These are phyloP conservation scores for Bipolaris sorokiniana DNA, from an alignment of 2,329 filamentous ascomycete genomes.

Conservation along the genomic window DNA sequence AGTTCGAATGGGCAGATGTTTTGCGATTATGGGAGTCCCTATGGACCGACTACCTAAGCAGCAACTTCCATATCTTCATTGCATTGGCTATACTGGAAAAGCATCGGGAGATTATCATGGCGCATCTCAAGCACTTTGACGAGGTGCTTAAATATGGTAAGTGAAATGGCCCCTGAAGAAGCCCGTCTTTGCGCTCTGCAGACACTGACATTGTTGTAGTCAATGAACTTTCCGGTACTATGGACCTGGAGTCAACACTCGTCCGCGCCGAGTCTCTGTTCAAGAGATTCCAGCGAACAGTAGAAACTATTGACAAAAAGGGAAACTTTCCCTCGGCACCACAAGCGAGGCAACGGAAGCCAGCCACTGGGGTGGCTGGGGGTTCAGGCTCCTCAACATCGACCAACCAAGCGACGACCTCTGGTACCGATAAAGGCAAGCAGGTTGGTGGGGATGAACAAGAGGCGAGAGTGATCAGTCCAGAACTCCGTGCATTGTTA, in stretches of 20 bases:
- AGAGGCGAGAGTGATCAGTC: conserved; percentile 64
- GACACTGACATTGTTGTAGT: conserved; percentile 59
- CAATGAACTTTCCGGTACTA: conserved; percentile 91
- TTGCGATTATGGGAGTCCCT: conserved; percentile 88
- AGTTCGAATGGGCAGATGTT: conserved; percentile 89
- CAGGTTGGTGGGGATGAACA: conserved; percentile 37
- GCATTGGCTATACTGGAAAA: conserved; percentile 94
- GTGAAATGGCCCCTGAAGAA: conserved; percentile 38
- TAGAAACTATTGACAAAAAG: conserved; percentile 93
- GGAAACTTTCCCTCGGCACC: conserved; percentile 73
- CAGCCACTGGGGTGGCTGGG: conserved; percentile 44
- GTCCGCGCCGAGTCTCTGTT: conserved; percentile 89
- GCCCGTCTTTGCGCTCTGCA: background rate
- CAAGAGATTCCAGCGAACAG: conserved; percentile 81
- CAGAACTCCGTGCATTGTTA: conserved; percentile 67
- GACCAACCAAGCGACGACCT: conserved; percentile 29
- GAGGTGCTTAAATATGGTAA: conserved; percentile 95
- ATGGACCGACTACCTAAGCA: conserved; percentile 91
- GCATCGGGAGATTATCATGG: conserved; percentile 95
- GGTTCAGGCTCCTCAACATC: conserved; percentile 27
- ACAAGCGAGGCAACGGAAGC: conserved; percentile 56
- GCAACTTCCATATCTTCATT: conserved; percentile 93
- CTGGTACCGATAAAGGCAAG: conserved; percentile 43
- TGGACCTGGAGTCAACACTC: conserved; percentile 85
- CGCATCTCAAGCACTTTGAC: conserved; percentile 91